These are phyloP conservation scores for Diaporthe sp. DNA, from an alignment of 2,329 filamentous ascomycete genomes.

Conservation along the genomic window DNA sequence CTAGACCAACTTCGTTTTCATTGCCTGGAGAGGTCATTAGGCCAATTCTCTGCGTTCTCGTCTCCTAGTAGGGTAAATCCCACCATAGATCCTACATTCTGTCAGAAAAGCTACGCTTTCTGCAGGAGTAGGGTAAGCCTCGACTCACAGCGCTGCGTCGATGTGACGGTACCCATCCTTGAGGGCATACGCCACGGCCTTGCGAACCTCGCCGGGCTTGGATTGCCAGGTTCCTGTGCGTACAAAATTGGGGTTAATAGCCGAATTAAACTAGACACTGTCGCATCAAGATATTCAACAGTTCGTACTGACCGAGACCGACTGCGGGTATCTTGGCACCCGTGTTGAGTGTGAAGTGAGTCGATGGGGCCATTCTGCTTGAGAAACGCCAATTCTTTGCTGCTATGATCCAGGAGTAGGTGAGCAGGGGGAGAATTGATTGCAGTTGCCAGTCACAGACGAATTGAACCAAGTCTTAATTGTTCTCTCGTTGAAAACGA, in stretches of 20 bases:
- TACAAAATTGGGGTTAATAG: neutral
- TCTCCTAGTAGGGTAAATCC: constrained; percentile 6
- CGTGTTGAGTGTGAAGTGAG: constrained; percentile 57
- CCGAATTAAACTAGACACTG: neutral
- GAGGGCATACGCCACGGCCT: constrained; percentile 69
- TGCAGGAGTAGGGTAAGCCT: neutral
- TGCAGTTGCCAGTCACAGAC: neutral
- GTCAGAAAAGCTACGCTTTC: neutral
- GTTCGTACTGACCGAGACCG: constrained; percentile 59
- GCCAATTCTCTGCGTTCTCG: constrained; percentile 46
- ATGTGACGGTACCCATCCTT: constrained; percentile 70
- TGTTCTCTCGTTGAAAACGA: accelerated
- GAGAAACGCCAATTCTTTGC: neutral
- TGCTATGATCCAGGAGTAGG: neutral
- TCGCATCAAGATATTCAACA: constrained; percentile 40
- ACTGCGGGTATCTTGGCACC: constrained; percentile 72
- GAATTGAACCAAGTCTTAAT: neutral
- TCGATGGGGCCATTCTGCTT: constrained; percentile 6
- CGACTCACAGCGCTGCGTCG: constrained; percentile 56
- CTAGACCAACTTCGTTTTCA: constrained; percentile 64
- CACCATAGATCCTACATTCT: constrained; percentile 28
- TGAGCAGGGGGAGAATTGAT: neutral
- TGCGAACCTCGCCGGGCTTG: constrained; percentile 67
- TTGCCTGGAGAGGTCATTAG: constrained; percentile 52
- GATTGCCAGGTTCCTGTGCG: constrained; percentile 70